Evolutionary conservation across 2,329 filamentous ascomycete species (phyloP), one percentile per base, ranked within the genome.

Genomic region (Aureobasidium zeae): DNA sequence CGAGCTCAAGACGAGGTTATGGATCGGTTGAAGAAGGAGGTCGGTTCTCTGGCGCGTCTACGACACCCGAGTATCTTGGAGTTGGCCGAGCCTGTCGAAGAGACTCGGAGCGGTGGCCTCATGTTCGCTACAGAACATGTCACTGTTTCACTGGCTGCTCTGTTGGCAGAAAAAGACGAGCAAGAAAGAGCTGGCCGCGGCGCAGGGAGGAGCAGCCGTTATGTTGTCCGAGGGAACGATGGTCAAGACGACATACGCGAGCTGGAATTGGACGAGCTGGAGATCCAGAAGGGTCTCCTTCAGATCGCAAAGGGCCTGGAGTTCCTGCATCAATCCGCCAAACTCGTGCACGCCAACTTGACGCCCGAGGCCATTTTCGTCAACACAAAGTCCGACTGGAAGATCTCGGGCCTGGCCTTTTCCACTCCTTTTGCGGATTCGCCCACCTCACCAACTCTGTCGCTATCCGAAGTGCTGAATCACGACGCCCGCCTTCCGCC

Each of bases 341-440:
- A 86, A 1, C 72, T 98, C 36, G 86, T 96, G 0, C 91, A 98
- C 63, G 86, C 84, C 35, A 98, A 98, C 59, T 64, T 98, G 51
- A 96, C 88, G 0, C 91, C 91, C 0, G 89, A 96, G 51, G 85
- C 88, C 13, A 79, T 98, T 51, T 82, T 94, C 52, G 79, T 98
- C 63, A 98, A 98, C 65, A 78, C 85, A 29, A 98, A 98, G 76
- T 94, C 86, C 35, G 91, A 98, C 63, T 98, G 91, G 91, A 98
- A 98, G 62, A 85, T 98, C 49, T 89, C 87, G 54, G 91, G 89
- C n/a, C 73, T 98, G 28, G 78, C 83, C 0, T 98, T 95, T 62
- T 86, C 83, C 59, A 84, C 84, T 33, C 39, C 39, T 3, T 84
- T 87, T 11, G 77, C 85, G 36, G 83, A 87, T 53, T 75, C 77